Evolutionary conservation across 1,284 basidiomycete genomes (phyloP).

Genomic region (Ganoderma leucocontextum): DNA sequence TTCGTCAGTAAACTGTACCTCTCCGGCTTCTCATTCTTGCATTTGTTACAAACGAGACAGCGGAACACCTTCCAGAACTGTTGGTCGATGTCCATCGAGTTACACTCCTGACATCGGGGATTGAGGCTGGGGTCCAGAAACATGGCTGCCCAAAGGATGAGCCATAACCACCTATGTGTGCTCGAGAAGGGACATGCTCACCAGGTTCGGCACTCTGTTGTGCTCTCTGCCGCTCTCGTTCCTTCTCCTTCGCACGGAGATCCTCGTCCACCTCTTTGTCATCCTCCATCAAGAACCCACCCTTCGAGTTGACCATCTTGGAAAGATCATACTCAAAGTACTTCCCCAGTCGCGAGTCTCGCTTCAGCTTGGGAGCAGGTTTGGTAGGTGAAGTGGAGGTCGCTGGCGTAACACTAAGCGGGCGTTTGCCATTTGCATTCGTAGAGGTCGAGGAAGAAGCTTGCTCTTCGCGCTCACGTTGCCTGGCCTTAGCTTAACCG

Average conservation of each 20-base stretch:
- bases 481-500: conserved; percentile 53
- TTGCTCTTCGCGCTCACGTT: conserved; percentile 55
- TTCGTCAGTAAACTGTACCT: conserved; percentile 96
- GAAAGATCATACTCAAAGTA: conserved; percentile 98
- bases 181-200: conserved; percentile 47
- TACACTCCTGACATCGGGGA: conserved; percentile 86
- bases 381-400: conserved; percentile 68
- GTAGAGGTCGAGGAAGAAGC: conserved; percentile 53
- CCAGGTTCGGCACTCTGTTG: conserved; percentile 76
- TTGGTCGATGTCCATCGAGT: conserved; percentile 86
- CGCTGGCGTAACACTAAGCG: conserved; percentile 50
- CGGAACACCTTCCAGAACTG: conserved; percentile 84
- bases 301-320: conserved; percentile 95
- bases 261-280: conserved; percentile 79
- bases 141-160: conserved; percentile 55
- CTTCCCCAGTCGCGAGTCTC: conserved; percentile 79
- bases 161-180: not conserved
- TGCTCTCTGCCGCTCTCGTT: conserved; percentile 75
- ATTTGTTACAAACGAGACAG: conserved; percentile 87
- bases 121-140: conserved; percentile 74
- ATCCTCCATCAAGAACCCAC: conserved; percentile 90
- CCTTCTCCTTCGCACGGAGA: conserved; percentile 73
- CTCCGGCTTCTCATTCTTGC: conserved; percentile 90
- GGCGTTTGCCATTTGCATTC: conserved; percentile 46
- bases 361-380: conserved; percentile 61